A percentile compares a stretch with the other conserved stretches of the same genome.
Evolutionary conservation across 306 rosid genomes (phyloP).

Genomic region (Trifolium pratense): DNA sequence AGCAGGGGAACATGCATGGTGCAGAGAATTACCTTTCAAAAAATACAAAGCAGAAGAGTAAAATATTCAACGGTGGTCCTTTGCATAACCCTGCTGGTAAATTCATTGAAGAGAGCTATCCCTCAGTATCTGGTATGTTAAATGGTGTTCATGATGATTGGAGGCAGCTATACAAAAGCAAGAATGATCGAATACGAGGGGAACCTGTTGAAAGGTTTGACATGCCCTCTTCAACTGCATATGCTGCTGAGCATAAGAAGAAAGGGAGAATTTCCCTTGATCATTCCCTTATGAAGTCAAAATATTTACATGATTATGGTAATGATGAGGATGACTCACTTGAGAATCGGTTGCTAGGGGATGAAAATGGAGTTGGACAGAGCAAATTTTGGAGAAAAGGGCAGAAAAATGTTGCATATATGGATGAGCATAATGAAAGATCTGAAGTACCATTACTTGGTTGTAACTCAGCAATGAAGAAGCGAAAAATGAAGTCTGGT

Average conservation of each 20-base stretch:
- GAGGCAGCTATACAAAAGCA: slow-evolving; percentile 54
- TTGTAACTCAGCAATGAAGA: slow-evolving; percentile 67
- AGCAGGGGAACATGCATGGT: slow-evolving; percentile 54
- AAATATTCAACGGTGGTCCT: slow-evolving; percentile 55
- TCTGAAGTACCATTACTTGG: slow-evolving; percentile 73
- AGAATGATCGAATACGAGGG: slow-evolving; percentile 60
- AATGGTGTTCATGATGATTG: slow-evolving; percentile 60
- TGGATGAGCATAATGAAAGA: slow-evolving; percentile 55
- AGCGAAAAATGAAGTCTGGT: slow-evolving; percentile 69
- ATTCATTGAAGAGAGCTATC: slow-evolving; percentile 58
- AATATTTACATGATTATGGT: slow-evolving; percentile 53
- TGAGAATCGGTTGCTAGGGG: slow-evolving; percentile 51
- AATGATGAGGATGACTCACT: slow-evolving; percentile 65
- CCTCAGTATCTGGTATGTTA: slow-evolving; percentile 52
- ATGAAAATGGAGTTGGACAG: slow-evolving; percentile 57
- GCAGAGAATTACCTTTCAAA: slow-evolving; percentile 60
- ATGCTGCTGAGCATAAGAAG: slow-evolving; percentile 56
- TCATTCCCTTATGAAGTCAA: slow-evolving; percentile 50
- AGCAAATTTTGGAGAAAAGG: slow-evolving; percentile 61
- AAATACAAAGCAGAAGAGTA: slow-evolving; percentile 77
- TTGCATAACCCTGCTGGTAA: slow-evolving; percentile 52
- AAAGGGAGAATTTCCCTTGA: slow-evolving; percentile 56
- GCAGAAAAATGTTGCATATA: slow-evolving; percentile 52
- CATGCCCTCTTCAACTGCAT: slow-evolving; percentile 51
- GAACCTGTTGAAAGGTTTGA: slow-evolving; percentile 57